A percentile compares a stretch with the other conserved stretches of the same genome.
phyloP scores from a whole-genome alignment of 768 basidiomycete species.

The Suillus decipiens region DNA sequence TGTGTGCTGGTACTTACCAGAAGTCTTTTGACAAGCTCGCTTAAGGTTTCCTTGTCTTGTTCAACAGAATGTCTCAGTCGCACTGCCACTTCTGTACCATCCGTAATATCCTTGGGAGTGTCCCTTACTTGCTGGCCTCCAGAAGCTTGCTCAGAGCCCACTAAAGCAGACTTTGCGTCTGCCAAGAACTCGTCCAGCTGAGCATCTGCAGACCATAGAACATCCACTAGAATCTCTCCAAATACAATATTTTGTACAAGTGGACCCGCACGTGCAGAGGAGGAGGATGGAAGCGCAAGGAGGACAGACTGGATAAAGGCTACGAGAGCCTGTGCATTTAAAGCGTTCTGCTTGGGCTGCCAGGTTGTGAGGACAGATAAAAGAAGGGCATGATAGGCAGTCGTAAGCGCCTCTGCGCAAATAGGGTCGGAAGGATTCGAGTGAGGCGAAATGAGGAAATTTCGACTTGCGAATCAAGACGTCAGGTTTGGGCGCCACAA shows the following conservation, averaged over 20 bases:
- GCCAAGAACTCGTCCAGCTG: slow-evolving; percentile 70
- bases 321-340: slow-evolving; percentile 54
- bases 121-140: slow-evolving; percentile 34
- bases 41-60: slow-evolving; percentile 62
- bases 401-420: slow-evolving; percentile 58
- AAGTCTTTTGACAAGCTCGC: slow-evolving; percentile 58
- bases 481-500: slow-evolving; percentile 21
- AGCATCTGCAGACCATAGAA: slow-evolving; percentile 80
- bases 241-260: slow-evolving; percentile 48
- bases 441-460: slow-evolving; percentile 60
- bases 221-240: slow-evolving; percentile 74
- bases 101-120: slow-evolving; percentile 12
- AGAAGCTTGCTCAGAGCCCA: slow-evolving; percentile 28
- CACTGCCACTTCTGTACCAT: slow-evolving; percentile 34
- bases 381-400: slow-evolving; percentile 69
- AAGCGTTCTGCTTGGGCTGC: slow-evolving; percentile 42
- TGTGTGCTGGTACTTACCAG: slow-evolving; percentile 42
- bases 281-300: slow-evolving; percentile 67
- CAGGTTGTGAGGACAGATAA: slow-evolving; percentile 59
- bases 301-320: slow-evolving; percentile 67
- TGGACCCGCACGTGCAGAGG: slow-evolving; percentile 41
- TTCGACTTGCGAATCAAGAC: slow-evolving; percentile 47
- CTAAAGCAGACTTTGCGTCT: slow-evolving; percentile 51
- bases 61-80: slow-evolving; percentile 56
- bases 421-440: slow-evolving; percentile 55